phyloP scores from a whole-genome alignment of 352 stramenopile genomes.

The Pythium rishiriense region DNA sequence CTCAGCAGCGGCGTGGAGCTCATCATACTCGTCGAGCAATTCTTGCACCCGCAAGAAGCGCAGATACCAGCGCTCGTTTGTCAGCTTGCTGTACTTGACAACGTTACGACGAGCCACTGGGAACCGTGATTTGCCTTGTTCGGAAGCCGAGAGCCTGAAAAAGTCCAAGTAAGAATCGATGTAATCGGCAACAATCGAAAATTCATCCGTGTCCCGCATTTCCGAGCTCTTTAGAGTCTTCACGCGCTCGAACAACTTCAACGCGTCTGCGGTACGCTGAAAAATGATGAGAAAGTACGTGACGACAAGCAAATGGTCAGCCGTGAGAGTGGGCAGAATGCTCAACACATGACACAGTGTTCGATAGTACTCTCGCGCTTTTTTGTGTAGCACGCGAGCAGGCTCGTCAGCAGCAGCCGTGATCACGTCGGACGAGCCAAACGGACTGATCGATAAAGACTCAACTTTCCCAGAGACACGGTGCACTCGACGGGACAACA shows the following conservation, averaged over 20 bases:
- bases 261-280: slow-evolving; percentile 37
- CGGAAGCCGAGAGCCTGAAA: slow-evolving; percentile 27
- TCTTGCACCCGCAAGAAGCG: slow-evolving; percentile 45
- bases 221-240: slow-evolving; percentile 2
- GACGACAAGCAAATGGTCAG: slow-evolving; percentile 43
- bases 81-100: slow-evolving; percentile 38
- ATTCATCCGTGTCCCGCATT: slow-evolving; percentile 15
- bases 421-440: background rate
- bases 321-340: slow-evolving; percentile 30
- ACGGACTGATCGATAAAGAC: background rate
- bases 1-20: slow-evolving; percentile 15
- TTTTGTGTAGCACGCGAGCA: slow-evolving; percentile 37
- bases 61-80: slow-evolving; percentile 44
- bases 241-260: slow-evolving; percentile 38
- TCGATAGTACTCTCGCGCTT: slow-evolving; percentile 40
- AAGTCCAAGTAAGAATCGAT: slow-evolving; percentile 65
- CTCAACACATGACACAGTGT: slow-evolving; percentile 37
- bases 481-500: slow-evolving; percentile 44
- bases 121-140: slow-evolving; percentile 21
- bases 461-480: slow-evolving; percentile 27
- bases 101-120: slow-evolving; percentile 36
- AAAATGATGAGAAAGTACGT: slow-evolving; percentile 53
- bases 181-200: slow-evolving; percentile 56
- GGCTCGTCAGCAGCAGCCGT: background rate
- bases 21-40: slow-evolving; percentile 49